These are phyloP conservation scores for Neovahlkampfia damariscottae DNA, from an alignment of 78 protist genomes.

Conservation along the genomic window DNA sequence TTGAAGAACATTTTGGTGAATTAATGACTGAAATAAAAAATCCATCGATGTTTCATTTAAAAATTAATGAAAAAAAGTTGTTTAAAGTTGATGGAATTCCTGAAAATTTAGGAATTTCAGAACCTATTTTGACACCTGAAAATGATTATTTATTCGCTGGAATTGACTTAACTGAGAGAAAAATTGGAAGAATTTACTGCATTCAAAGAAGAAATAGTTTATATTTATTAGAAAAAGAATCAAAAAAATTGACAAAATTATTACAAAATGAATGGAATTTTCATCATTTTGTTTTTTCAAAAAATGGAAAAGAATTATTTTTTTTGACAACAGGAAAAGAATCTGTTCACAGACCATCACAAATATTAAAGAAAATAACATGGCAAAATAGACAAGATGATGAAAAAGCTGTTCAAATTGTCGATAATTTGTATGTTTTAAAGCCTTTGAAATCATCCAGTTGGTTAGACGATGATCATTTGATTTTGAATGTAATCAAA, in stretches of 20 bases:
- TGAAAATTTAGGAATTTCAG: not conserved
- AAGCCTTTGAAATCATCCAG: not conserved
- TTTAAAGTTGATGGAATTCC: not conserved
- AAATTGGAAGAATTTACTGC: not conserved
- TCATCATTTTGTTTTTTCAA: not conserved
- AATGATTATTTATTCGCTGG: not conserved
- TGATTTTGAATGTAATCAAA: not conserved
- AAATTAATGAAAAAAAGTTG: too few relatives aligned
- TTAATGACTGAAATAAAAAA: too few relatives aligned
- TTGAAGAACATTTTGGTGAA: too few relatives aligned
- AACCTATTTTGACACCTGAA: not conserved
- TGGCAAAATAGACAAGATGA: not conserved
- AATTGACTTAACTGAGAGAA: not conserved
- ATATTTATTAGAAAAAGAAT: not conserved
- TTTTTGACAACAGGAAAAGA: not conserved
- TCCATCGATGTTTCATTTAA: too few relatives aligned
- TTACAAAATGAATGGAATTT: not conserved
- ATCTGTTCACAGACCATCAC: not conserved
- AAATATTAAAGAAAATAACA: not conserved
- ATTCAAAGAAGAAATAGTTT: not conserved
- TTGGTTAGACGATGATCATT: not conserved
- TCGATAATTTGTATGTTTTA: not conserved
- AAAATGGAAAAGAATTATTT: not conserved
- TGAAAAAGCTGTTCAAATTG: not conserved
- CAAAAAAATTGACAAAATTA: not conserved